Evolutionary conservation across 2,329 filamentous ascomycete genomes (phyloP).

Genomic region (Botrytis galanthina): DNA sequence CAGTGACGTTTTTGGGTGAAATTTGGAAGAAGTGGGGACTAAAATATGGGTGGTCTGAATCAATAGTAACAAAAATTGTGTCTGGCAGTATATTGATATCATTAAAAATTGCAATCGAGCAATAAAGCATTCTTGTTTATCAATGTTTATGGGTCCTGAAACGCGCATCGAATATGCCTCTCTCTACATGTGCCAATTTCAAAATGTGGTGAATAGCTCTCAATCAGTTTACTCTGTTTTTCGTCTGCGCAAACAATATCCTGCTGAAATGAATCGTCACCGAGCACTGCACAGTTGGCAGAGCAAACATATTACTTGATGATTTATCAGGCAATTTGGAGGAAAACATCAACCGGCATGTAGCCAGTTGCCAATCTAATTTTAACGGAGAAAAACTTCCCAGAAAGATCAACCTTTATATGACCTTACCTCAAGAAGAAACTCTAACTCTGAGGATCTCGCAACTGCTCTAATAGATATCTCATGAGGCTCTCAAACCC

Average conservation of each 20-base stretch:
- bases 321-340: no score
- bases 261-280: neutral
- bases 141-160: neutral
- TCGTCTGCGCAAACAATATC: neutral
- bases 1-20: neutral
- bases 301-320: no score
- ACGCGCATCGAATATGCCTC: neutral
- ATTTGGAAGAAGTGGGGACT: neutral
- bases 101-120: neutral
- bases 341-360: no score
- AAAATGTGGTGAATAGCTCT: no score
- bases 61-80: neutral
- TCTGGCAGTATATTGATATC: neutral
- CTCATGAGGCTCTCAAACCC: no score
- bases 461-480: no score
- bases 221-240: accelerated
- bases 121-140: neutral
- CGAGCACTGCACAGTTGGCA: no score
- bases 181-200: neutral
- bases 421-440: no score
- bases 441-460: no score
- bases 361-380: no score
- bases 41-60: neutral
- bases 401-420: no score
- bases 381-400: no score